Percentiles rank a stretch among this genome's conserved stretches.
Conservation (phyloP, 768 basidiomycete species). For the Ephemerocybe angulata region DNA sequence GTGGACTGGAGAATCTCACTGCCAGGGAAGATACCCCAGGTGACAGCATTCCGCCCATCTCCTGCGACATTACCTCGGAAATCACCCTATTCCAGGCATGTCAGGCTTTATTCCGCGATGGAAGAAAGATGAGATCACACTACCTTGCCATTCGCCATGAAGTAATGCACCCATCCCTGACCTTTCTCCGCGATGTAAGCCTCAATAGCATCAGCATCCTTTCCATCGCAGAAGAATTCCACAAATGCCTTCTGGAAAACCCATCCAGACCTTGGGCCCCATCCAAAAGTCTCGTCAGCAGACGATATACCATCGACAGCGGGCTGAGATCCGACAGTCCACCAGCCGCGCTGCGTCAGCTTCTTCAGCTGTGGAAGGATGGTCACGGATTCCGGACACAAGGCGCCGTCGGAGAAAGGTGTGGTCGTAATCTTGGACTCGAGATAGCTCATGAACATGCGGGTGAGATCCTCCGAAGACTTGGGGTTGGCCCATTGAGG, state of each 20-base stretch:
- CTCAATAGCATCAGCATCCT: slow-evolving; percentile 59
- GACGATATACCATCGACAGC: slow-evolving; percentile 80
- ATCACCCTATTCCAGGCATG: slow-evolving; percentile 55
- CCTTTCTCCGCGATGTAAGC: slow-evolving; percentile 50
- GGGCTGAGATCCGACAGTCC: slow-evolving; percentile 97
- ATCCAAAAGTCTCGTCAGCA: slow-evolving; percentile 78
- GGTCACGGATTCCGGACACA: slow-evolving; percentile 75
- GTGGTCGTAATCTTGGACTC: slow-evolving; percentile 68
- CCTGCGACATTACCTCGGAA: slow-evolving; percentile 75
- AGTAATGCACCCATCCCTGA: slow-evolving; percentile 73
- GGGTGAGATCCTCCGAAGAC: slow-evolving; percentile 63
- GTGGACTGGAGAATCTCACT: slow-evolving; percentile 96
- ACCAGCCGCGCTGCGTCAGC: slow-evolving; percentile 79
- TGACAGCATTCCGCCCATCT: slow-evolving; percentile 87
- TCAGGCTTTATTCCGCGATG: neutral
- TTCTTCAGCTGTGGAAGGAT: slow-evolving; percentile 76
- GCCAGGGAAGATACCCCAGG: slow-evolving; percentile 98
- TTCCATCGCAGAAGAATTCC: slow-evolving; percentile 82
- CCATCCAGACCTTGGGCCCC: slow-evolving; percentile 90
- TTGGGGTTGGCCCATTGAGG: slow-evolving; percentile 75
- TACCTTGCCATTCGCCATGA: slow-evolving; percentile 79
- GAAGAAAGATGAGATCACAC: slow-evolving; percentile 19
- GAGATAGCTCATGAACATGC: slow-evolving; percentile 78
- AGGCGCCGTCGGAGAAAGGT: slow-evolving; percentile 82
- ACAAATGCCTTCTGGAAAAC: slow-evolving; percentile 98